Conservation (phyloP, 805 yeast genomes). For the Ogataea methylovora region DNA sequence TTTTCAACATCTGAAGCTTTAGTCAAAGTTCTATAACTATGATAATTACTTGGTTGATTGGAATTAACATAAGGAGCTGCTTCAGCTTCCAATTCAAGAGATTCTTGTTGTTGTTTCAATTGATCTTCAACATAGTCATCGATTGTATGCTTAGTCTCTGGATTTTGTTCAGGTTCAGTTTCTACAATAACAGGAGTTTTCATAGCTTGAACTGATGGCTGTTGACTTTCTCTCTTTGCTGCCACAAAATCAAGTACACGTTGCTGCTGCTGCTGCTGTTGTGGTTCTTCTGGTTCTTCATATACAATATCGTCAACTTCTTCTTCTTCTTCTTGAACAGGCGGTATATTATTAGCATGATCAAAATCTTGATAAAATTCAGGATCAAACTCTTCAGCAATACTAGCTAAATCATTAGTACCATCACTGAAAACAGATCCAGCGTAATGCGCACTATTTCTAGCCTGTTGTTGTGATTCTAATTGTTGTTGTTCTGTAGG, state of each 20-base stretch:
- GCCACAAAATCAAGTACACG: neutral
- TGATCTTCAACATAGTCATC: too few species aligned
- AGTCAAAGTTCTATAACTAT: conserved; percentile 12
- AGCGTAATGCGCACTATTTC: conserved; percentile 3
- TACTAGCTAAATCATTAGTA: conserved; percentile 18
- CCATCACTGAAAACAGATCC: conserved; percentile 17
- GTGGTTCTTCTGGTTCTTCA: conserved; percentile 1
- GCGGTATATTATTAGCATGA: conserved; percentile 1
- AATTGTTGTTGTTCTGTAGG: conserved; percentile 10
- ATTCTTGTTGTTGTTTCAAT: too few species aligned
- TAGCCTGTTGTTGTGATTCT: neutral
- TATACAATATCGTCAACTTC: conserved; percentile 2
- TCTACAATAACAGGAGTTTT: conserved; percentile 2
- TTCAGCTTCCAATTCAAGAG: too few species aligned
- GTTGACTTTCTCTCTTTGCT: neutral
- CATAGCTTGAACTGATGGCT: conserved; percentile 1
- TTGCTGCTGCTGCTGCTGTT: neutral
- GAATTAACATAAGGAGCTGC: conserved; percentile 1
- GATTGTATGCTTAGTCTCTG: too few species aligned
- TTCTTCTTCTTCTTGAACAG: conserved; percentile 5
- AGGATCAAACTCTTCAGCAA: conserved; percentile 22
- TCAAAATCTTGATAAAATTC: conserved; percentile 9
- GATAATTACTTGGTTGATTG: conserved; percentile 1
- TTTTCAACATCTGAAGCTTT: conserved; percentile 5
- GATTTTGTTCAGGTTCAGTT: conserved; percentile 2